Conservation (phyloP, 139 green algal species). For the Chlamydomonas incerta region DNA sequence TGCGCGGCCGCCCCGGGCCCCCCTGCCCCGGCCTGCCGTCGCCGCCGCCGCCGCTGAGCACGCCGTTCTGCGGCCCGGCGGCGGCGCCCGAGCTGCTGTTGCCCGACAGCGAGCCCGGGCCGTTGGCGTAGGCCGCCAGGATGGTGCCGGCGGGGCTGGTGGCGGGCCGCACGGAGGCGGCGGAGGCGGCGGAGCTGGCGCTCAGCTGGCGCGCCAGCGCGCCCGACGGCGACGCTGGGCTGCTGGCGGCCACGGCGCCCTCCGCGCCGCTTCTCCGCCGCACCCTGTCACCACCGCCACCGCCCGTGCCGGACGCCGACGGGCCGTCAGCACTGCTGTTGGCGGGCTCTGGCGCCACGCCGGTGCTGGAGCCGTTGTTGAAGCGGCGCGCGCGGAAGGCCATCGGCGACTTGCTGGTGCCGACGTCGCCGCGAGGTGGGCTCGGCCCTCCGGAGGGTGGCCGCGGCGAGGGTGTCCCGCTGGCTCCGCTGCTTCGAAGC, state of each 20-base stretch:
- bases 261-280: background rate
- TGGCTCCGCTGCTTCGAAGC: background rate
- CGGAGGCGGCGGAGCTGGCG: background rate
- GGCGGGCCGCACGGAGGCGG: background rate
- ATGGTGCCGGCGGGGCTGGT: constrained; percentile 6
- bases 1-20: too few species aligned
- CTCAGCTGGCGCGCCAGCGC: background rate
- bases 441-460: background rate
- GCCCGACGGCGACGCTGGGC: background rate
- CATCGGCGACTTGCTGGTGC: constrained; percentile 28
- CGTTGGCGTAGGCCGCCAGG: constrained; percentile 13
- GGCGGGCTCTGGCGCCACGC: background rate
- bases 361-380: background rate
- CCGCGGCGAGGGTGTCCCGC: background rate
- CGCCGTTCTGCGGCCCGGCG: background rate
- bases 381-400: constrained; percentile 25
- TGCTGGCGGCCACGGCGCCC: background rate
- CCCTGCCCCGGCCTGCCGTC: background rate
- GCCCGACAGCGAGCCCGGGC: background rate
- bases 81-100: too few species aligned
- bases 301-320: background rate
- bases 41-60: background rate
- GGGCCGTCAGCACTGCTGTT: background rate
- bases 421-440: background rate
- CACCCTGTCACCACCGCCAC: background rate